Evolutionary conservation across 352 stramenopile genomes (phyloP).

Genomic region (Achlya hypogyna): DNA sequence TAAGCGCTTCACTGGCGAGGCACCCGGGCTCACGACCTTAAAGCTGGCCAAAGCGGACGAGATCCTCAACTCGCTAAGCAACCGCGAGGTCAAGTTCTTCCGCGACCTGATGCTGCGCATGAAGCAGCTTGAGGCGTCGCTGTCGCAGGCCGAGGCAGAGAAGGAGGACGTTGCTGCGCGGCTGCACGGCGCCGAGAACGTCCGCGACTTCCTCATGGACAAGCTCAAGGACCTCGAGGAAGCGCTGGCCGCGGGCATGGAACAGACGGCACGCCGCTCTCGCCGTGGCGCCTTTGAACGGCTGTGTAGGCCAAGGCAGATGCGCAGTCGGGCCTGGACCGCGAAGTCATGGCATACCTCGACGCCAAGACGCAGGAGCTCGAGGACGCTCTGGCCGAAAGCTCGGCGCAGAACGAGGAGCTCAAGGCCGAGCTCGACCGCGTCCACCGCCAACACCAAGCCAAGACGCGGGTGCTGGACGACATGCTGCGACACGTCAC

Average conservation of each 20-base stretch:
- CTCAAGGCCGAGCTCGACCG: slow-evolving; percentile 35
- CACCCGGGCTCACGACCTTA: neutral
- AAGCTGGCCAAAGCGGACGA: slow-evolving; percentile 63
- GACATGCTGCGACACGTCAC: slow-evolving; percentile 69
- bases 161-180: slow-evolving; percentile 66
- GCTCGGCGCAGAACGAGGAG: slow-evolving; percentile 44
- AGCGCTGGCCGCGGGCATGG: slow-evolving; percentile 42
- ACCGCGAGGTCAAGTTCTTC: slow-evolving; percentile 78
- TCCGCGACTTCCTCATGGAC: slow-evolving; percentile 79
- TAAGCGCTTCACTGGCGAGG: slow-evolving; percentile 25
- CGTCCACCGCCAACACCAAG: slow-evolving; percentile 41
- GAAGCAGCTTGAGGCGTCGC: slow-evolving; percentile 50
- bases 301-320: slow-evolving; percentile 39
- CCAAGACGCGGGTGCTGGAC: slow-evolving; percentile 61
- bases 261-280: slow-evolving; percentile 19
- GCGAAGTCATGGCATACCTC: slow-evolving; percentile 77
- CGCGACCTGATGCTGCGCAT: slow-evolving; percentile 72
- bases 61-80: slow-evolving; percentile 74
- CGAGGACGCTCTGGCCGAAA: slow-evolving; percentile 45
- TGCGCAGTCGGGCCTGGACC: slow-evolving; percentile 53
- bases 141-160: slow-evolving; percentile 58
- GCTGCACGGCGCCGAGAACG: slow-evolving; percentile 62
- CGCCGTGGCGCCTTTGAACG: neutral
- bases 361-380: slow-evolving; percentile 73
- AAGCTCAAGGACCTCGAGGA: slow-evolving; percentile 71